These are phyloP conservation scores for Falciphora oryzae DNA, from an alignment of 2,329 filamentous ascomycete genomes.

Conservation along the genomic window DNA sequence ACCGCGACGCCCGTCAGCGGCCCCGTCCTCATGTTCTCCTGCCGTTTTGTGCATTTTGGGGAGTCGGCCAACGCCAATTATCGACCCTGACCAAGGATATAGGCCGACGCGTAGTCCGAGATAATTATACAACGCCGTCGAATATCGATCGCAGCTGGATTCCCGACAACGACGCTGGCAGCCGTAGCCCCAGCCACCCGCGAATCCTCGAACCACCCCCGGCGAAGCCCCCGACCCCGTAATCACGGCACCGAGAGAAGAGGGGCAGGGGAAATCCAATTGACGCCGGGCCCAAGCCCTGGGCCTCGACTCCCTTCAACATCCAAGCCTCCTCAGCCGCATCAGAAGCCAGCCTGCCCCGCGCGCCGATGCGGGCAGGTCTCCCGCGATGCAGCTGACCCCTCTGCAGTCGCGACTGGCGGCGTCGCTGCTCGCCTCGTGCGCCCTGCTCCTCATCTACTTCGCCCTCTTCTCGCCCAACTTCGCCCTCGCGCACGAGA, in stretches of 20 bases:
- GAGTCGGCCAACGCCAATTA: not conserved
- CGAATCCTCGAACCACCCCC: not conserved
- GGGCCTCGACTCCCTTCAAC: not conserved
- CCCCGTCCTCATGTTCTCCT: not conserved
- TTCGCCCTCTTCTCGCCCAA: slow-evolving; percentile 52
- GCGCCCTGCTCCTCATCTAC: slow-evolving; percentile 55
- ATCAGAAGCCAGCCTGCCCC: not conserved
- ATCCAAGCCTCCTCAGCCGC: not conserved
- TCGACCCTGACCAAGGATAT: not conserved
- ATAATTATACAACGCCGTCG: not conserved
- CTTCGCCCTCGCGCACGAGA: slow-evolving; percentile 58
- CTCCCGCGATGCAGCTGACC: slow-evolving; percentile 51
- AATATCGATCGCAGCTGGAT: not conserved
- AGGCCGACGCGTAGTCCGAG: not conserved
- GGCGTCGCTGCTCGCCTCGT: slow-evolving; percentile 57
- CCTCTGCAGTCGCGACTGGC: slow-evolving; percentile 67
- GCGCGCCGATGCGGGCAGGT: slow-evolving; percentile 35
- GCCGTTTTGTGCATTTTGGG: not conserved
- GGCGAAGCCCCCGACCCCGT: not conserved
- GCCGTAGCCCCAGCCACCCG: too few species aligned
- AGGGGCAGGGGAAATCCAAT: not conserved
- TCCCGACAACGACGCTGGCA: not conserved
- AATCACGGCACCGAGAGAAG: not conserved
- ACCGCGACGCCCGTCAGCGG: not conserved
- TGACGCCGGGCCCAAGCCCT: not conserved